Conservation (phyloP, 805 yeast species). For the Ascoidea rubescens region DNA sequence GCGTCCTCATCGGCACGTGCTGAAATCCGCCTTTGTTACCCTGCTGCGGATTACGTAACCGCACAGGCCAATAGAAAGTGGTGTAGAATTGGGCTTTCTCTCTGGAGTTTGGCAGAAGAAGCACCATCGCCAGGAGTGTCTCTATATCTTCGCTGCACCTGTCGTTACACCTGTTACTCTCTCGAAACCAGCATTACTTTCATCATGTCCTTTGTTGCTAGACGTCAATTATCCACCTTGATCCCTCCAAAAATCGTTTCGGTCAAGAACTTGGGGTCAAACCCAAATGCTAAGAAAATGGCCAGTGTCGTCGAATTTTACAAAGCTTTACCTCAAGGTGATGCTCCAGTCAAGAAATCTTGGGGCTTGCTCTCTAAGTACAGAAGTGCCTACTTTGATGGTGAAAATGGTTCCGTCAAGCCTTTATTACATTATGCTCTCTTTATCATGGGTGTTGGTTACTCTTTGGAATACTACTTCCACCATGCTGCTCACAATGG, state of each 20-base stretch:
- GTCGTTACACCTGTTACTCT: not conserved
- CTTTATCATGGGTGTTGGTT: slow-evolving; percentile 61
- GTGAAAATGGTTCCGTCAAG: slow-evolving; percentile 70
- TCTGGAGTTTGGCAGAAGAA: too few relatives aligned
- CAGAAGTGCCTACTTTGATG: slow-evolving; percentile 76
- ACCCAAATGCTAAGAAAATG: slow-evolving; percentile 96
- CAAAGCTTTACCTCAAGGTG: slow-evolving; percentile 91
- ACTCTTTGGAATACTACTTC: slow-evolving; percentile 87
- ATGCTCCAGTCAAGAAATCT: slow-evolving; percentile 65
- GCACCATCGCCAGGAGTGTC: too few relatives aligned
- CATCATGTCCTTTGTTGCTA: slow-evolving; percentile 68
- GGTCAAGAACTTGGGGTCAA: slow-evolving; percentile 86
- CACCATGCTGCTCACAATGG: slow-evolving; percentile 57
- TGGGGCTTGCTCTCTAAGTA: slow-evolving; percentile 60
- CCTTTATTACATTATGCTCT: slow-evolving; percentile 70
- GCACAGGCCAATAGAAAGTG: too few relatives aligned
- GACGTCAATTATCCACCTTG: slow-evolving; percentile 89
- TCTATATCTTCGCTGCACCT: not conserved
- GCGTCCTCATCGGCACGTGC: too few relatives aligned
- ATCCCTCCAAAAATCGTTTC: slow-evolving; percentile 99
- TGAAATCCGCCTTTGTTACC: too few relatives aligned
- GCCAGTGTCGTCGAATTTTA: slow-evolving; percentile 89
- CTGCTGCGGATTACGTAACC: too few relatives aligned
- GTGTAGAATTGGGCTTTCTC: too few relatives aligned
- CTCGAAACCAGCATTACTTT: not conserved